Conservation (phyloP, 352 stramenopile genomes). For the Pythium brassicae region DNA sequence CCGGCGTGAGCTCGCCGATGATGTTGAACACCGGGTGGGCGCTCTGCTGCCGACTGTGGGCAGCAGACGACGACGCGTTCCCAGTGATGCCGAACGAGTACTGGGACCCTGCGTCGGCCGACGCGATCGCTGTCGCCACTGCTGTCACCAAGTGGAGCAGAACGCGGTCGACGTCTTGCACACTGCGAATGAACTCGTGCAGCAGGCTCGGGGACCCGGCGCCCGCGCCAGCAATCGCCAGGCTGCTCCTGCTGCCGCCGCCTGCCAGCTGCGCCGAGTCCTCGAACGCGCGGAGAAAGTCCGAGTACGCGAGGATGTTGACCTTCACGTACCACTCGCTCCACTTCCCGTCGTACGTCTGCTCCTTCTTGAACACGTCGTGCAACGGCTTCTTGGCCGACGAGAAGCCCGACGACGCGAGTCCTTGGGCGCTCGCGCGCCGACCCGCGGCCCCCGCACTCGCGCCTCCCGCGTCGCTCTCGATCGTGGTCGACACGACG, state of each 20-base stretch:
- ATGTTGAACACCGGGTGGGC: conserved; percentile 88
- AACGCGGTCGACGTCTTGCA: conserved; percentile 84
- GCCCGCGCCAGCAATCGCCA: conserved; percentile 1
- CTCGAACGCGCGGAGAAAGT: conserved; percentile 83
- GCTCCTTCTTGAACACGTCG: conserved; percentile 34
- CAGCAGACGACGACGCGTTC: conserved; percentile 23
- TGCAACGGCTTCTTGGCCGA: conserved; percentile 17
- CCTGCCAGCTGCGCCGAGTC: conserved; percentile 35
- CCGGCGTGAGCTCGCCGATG: conserved; percentile 79
- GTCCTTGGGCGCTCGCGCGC: conserved; percentile 7
- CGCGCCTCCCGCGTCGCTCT: conserved; percentile 16
- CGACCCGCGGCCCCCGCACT: background rate
- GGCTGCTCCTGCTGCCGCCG: conserved; percentile 3
- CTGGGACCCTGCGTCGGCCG: conserved; percentile 37
- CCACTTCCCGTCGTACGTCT: conserved; percentile 33
- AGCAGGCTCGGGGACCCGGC: conserved; percentile 41
- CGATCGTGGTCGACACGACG: conserved; percentile 67
- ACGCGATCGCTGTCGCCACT: conserved; percentile 40
- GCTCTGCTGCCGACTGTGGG: conserved; percentile 37
- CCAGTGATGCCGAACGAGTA: conserved; percentile 66
- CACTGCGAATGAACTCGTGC: conserved; percentile 79
- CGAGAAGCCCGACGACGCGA: conserved; percentile 12
- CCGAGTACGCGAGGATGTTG: conserved; percentile 75
- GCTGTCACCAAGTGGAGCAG: conserved; percentile 82
- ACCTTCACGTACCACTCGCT: conserved; percentile 86